Base-by-base conservation (phyloP, 352 stramenopile genomes). In the Pythium graminicola region DNA sequence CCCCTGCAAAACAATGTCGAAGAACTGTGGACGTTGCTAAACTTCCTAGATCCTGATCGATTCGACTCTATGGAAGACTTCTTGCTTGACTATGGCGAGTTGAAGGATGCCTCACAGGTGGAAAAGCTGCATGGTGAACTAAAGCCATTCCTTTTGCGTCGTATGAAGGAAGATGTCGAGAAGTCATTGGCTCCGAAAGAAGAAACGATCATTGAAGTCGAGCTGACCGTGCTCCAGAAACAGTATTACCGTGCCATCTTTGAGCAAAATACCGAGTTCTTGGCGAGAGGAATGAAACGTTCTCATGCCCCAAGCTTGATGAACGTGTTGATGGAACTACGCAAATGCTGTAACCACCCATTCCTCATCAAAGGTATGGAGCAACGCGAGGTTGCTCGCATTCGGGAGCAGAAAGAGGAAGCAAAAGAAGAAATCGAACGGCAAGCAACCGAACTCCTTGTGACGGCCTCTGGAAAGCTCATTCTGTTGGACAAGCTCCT, bases 401-500 rank as follows among this genome's bases (percentile, higher is more conserved):
- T 93, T 1, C 58, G 69, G 40, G 74, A 85, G 41, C 78, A 89
- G 39, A 72, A 73, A 13, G 58, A 85, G 10, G 40, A 73, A 42
- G 69, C 84, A 50, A 68, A 83, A 9, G 54, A 81, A 95, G 64
- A 80, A 81, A 0, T 59, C 93, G 10, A n/a, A n/a, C n/a, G n/a
- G 65, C 59, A 14, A 83, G n/a, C n/a, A n/a, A n/a, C 85, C 50
- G 89, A 98, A 32, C 90, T 96, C 73, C 82, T 99, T 54, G 93
- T 99, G 22, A 96, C 97, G 56, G 95, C 89, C 55, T 99, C 93
- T 35, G 97, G 97, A n/a, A 99, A 99, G 71, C 93, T 99, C 63
- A 93, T 99, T 51, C 62, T 99, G 22, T 80, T 99, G 20, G 97
- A 99, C 72, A 99, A 99, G 67, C 71, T 99, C 10, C 72, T 99